phyloP scores from a whole-genome alignment of 192 early-diverging fungal species.

The Gonapodya sp. region DNA sequence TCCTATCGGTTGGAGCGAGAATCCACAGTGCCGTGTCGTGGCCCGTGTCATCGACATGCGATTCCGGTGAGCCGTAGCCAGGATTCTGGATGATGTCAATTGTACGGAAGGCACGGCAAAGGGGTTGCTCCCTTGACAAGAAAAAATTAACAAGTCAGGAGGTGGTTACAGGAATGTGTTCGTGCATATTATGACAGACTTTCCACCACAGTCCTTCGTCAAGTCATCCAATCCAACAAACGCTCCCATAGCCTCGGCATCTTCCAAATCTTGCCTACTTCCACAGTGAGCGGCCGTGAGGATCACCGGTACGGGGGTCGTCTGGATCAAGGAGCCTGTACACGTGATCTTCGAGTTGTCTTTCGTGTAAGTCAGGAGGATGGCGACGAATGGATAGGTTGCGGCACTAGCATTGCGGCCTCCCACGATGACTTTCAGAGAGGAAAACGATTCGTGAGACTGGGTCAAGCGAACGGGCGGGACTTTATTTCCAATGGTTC shows the following conservation, averaged over 20 bases:
- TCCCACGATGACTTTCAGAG: not conserved
- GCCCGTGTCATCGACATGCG: not conserved
- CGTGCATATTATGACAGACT: not conserved
- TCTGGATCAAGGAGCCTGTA: not conserved
- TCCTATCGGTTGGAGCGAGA: not conserved
- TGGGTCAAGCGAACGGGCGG: too few species aligned
- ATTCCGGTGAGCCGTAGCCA: not conserved
- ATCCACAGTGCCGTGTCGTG: not conserved
- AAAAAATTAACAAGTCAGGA: not conserved
- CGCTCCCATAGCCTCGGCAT: not conserved
- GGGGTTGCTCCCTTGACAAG: too few species aligned
- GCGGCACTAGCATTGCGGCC: not conserved
- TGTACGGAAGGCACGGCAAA: not conserved
- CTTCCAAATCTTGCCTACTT: not conserved
- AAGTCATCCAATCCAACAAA: not conserved
- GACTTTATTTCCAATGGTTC: too few species aligned
- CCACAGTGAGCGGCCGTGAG: not conserved
- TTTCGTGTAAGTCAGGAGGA: not conserved
- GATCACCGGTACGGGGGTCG: not conserved
- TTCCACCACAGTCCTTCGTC: not conserved
- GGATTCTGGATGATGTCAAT: not conserved
- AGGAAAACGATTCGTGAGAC: too few species aligned
- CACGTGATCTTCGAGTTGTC: not conserved
- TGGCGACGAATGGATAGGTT: not conserved
- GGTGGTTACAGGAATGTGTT: not conserved